Evolutionary conservation across 2,329 filamentous ascomycete genomes (phyloP), one percentile per base, ranked within the genome.

Genomic region (Berkeleyomyces rouxiae): DNA sequence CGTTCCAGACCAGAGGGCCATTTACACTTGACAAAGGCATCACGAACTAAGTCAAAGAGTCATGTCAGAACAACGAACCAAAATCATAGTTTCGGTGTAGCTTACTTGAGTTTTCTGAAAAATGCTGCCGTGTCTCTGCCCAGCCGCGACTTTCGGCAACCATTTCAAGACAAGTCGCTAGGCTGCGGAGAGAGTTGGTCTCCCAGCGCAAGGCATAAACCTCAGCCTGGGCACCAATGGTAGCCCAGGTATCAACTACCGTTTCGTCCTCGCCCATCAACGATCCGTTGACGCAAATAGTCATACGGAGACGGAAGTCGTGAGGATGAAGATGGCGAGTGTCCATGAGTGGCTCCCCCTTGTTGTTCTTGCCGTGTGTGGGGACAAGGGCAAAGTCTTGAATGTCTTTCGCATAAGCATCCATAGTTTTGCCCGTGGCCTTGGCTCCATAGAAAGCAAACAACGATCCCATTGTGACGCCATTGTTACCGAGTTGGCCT

Each of bases 381-480:
- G 90, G 88, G 9, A 96, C 74, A 68, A 97, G 88, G 0, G 83
- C 89, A 72, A 96, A 95, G 70, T 97, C 91, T 68, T 89, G 84
- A 13, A 97, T 85, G 67, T 96, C 90, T 67, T 84, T 84, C 9
- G 87, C 82, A 71, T 95, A 95, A n/a, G 85, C 79, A 67, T 96
- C 89, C 79, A 96, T 87, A 78, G 91, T 89, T 71, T 90, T 86
- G 61, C 85, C 83, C 0, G 87, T 88, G 79, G 95, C 91, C 43
- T 85, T 82, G 1, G 86, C 84, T 51, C 88, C 88, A 70, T 95
- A 96, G n/a, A 93, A 88, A 7, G 93, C 93, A 69, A 97, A 96
- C 46, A 97, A 76, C 44, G 87, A 83, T 13, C 91, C 92, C 39
- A 96, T 86, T 49, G 90, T 77, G 13, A 93, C 81, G 4, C 85